These are phyloP conservation scores for Fusarium sp. DNA, from an alignment of 2,329 filamentous ascomycete genomes.

Conservation along the genomic window DNA sequence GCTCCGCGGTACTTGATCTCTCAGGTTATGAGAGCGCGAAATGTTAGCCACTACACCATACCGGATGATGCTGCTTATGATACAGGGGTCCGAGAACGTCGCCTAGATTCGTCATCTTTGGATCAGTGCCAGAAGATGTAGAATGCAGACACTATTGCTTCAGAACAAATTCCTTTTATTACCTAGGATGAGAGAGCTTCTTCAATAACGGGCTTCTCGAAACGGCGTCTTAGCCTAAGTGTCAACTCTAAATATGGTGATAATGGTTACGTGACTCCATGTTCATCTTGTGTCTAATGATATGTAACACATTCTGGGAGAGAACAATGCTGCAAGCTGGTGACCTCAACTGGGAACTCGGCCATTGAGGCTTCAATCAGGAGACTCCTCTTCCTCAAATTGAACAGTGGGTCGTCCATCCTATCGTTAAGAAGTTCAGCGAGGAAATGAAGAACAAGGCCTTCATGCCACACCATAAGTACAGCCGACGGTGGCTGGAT, in stretches of 20 bases:
- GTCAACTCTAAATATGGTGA: neutral
- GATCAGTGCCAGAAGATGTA: neutral
- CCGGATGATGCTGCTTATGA: conserved; percentile 27
- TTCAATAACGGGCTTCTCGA: neutral
- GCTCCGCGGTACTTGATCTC: conserved; percentile 27
- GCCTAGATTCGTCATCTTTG: fast-evolving
- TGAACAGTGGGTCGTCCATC: neutral
- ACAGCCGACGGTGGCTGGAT: neutral
- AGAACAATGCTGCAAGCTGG: neutral
- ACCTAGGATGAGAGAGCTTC: neutral
- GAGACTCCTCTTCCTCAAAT: neutral
- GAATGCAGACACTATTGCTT: neutral
- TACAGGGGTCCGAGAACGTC: neutral
- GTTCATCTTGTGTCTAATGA: neutral
- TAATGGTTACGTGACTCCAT: neutral
- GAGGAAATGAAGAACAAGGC: conserved; percentile 1
- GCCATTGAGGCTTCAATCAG: neutral
- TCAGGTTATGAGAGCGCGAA: conserved; percentile 45
- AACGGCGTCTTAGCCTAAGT: no score
- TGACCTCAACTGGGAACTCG: neutral
- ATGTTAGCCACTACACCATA: conserved; percentile 49
- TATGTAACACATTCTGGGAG: neutral
- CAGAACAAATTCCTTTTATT: neutral
- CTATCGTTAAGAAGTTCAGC: neutral
- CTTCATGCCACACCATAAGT: neutral